Base-by-base conservation (phyloP, 176 grass and related monocot species). In the Guadua angustifolia region DNA sequence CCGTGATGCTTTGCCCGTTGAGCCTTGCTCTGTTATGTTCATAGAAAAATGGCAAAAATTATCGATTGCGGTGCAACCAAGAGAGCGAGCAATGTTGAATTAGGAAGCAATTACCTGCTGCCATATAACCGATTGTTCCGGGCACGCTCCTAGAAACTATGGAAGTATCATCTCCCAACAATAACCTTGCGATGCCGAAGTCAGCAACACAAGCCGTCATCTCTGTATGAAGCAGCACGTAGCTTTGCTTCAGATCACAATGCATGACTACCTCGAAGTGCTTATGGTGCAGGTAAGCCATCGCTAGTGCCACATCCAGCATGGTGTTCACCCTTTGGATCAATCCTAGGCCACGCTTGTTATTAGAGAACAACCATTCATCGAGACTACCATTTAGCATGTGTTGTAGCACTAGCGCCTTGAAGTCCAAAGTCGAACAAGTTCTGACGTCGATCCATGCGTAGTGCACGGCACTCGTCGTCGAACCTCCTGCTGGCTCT, bases 301-400 rank as follows among this genome's bases (percentile, higher is more conserved):
- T 75, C 5, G 74, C 90, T 19, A 79, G 26, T 1, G 83, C 90
- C 12, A 89, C 84, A 73, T 83, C 90, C 56, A 46, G 71, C 90
- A 86, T 71, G 53, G 86, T 71, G 11, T 18, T 83, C 66, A 86
- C 69, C 47, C 90, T 89, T 19, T 89, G 79, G 2, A 24, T 35
- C 21, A 92, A 29, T 58, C 83, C 88, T 39, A 92, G 65, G 33
- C 66, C 68, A 15, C 17, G 32, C 25, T 61, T 46, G 13, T 21
- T 49, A 13, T 24, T 24, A 7, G 55, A 66, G 58, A 65, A 77
- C 67, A 92, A 8, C 76, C 81, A 85, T 33, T 82, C 84, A 40
- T 92, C 83, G 24, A 92, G 60, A 74, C 83, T 92, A 10, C 90
- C 86, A 56, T 92, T 86, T 6, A 79, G 75, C 90, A 89, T 89